Evolutionary conservation across 176 grass and related monocot species (phyloP).

Genomic region (Tillandsia leiboldiana): DNA sequence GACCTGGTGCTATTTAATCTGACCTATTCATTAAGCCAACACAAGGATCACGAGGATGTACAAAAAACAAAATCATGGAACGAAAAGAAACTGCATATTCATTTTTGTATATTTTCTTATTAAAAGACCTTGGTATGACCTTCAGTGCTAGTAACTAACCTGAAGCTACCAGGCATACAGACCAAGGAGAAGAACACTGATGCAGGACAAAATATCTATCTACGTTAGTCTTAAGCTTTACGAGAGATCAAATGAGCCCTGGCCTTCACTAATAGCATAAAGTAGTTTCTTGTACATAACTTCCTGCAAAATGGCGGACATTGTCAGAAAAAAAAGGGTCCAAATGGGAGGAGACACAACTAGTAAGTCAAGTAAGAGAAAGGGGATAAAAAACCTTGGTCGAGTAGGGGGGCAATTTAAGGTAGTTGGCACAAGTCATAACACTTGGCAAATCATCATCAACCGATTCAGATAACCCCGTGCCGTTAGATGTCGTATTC

Average conservation of each 20-base stretch:
- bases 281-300: conserved; percentile 79
- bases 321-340: conserved; percentile 3
- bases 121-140: no score
- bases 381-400: conserved; percentile 50
- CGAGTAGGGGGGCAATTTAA: conserved; percentile 88
- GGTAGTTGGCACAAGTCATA: conserved; percentile 94
- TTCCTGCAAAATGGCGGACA: conserved; percentile 37
- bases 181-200: no score
- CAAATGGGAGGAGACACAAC: not conserved
- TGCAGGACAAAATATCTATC: no score
- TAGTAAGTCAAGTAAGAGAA: not conserved
- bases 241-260: conserved; percentile 96
- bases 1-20: no score
- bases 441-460: conserved; percentile 92
- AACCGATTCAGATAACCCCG: conserved; percentile 42
- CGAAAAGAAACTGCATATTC: no score
- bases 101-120: no score
- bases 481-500: conserved; percentile 35
- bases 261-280: conserved; percentile 84
- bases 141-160: no score
- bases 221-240: conserved; percentile 8
- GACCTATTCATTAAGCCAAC: no score
- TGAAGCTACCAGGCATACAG: no score
- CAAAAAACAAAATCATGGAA: no score
- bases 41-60: no score